These are phyloP conservation scores for Cutaneotrichosporon mucoides DNA, from an alignment of 1,284 basidiomycete genomes.

Conservation along the genomic window DNA sequence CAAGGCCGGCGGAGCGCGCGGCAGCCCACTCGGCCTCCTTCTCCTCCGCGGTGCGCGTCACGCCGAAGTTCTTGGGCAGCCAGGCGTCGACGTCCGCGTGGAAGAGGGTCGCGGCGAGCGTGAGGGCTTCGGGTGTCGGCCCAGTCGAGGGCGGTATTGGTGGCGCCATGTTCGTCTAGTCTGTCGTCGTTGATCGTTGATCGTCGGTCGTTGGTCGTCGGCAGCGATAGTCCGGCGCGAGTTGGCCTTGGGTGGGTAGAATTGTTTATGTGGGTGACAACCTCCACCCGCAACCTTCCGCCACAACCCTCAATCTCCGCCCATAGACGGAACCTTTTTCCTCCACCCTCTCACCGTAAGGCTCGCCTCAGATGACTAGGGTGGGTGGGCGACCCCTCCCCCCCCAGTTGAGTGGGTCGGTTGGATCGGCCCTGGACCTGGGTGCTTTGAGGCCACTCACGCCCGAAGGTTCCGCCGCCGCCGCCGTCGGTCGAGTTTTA, in stretches of 20 bases:
- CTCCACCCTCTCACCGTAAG: background rate
- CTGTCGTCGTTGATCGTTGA: too few species aligned
- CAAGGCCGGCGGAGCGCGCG: constrained; percentile 7
- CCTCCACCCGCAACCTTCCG: background rate
- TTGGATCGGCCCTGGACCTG: too few species aligned
- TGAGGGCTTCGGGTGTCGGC: constrained; percentile 29
- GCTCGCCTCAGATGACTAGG: too few species aligned
- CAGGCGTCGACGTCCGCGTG: constrained; percentile 37
- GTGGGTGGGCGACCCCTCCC: too few species aligned
- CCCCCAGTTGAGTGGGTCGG: too few species aligned
- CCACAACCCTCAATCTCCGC: constrained; percentile 3
- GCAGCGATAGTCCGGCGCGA: too few species aligned
- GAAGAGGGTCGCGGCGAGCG: constrained; percentile 37
- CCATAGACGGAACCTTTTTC: background rate
- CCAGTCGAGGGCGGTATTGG: background rate
- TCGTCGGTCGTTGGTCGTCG: too few species aligned
- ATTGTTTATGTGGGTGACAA: background rate
- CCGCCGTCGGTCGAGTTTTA: too few species aligned
- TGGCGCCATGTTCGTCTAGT: too few species aligned
- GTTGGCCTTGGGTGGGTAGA: background rate
- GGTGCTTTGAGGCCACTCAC: too few species aligned
- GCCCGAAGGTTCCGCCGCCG: too few species aligned
- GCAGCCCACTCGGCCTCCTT: constrained; percentile 16
- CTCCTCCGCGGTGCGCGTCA: constrained; percentile 2
- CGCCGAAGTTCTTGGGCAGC: constrained; percentile 38